A percentile compares a stretch with the other conserved stretches of the same genome.
Evolutionary conservation across 225 moss, liverwort and hornwort genomes (phyloP).

Genomic region (Polytrichum commune): DNA sequence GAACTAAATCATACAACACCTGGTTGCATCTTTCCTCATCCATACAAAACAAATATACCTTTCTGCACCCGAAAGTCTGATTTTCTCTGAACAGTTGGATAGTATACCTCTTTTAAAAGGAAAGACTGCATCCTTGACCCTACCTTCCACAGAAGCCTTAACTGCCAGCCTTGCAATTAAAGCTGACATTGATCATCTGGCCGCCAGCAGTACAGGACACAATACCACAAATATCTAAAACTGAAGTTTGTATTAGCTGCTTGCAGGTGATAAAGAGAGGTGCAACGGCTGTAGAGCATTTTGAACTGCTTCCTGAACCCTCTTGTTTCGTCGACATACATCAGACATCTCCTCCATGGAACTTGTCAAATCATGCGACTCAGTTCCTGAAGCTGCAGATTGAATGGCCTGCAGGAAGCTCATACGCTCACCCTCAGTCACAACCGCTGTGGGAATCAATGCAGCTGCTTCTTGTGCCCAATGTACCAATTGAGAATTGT

Average conservation of each 20-base stretch:
- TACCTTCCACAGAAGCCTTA: too few relatives aligned
- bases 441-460: slow-evolving; percentile 65
- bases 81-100: too few relatives aligned
- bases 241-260: background rate
- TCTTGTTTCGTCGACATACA: slow-evolving; percentile 87
- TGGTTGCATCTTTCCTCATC: too few relatives aligned
- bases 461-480: slow-evolving; percentile 84
- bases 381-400: slow-evolving; percentile 46
- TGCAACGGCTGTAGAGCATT: slow-evolving; percentile 68
- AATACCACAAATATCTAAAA: too few relatives aligned
- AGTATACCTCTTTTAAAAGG: too few relatives aligned
- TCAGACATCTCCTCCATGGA: slow-evolving; percentile 89
- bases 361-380: slow-evolving; percentile 44
- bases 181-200: too few relatives aligned
- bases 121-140: too few relatives aligned
- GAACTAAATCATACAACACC: too few relatives aligned
- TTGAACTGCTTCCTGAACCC: slow-evolving; percentile 75
- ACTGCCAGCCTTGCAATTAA: too few relatives aligned
- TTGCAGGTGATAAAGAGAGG: slow-evolving; percentile 37
- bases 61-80: too few relatives aligned
- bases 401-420: slow-evolving; percentile 81
- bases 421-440: slow-evolving; percentile 65
- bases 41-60: too few relatives aligned
- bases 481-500: slow-evolving; percentile 71
- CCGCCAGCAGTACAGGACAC: too few relatives aligned